A percentile compares a stretch with the other conserved stretches of the same genome.
These are phyloP conservation scores for Cymbidium sinense DNA, from an alignment of 106 monocot genomes.

Conservation along the genomic window DNA sequence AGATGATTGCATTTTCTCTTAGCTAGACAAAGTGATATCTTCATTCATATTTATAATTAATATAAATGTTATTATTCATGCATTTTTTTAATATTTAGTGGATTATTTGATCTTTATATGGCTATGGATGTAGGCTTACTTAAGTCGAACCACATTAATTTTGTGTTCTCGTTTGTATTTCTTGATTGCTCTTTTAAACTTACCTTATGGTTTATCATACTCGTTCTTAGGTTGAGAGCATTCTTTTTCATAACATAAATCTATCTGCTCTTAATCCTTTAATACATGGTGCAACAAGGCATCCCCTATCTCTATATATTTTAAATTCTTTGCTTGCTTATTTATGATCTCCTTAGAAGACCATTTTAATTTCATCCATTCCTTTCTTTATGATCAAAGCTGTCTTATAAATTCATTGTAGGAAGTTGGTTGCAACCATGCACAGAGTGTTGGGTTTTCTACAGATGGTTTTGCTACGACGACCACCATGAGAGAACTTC, in stretches of 20 bases:
- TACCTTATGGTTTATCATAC: too few species aligned
- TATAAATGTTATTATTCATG: too few species aligned
- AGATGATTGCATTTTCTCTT: too few species aligned
- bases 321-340: neutral
- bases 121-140: too few species aligned
- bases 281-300: neutral
- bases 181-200: too few species aligned
- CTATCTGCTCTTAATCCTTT: neutral
- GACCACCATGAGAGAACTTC: conserved; percentile 82
- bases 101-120: too few species aligned
- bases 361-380: neutral
- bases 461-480: conserved; percentile 99
- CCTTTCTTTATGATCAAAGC: neutral
- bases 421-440: conserved; percentile 99
- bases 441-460: conserved; percentile 96
- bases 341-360: neutral
- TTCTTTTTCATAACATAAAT: neutral
- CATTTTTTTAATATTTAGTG: too few species aligned
- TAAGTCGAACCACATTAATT: too few species aligned
- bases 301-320: neutral
- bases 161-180: too few species aligned
- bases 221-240: too few species aligned
- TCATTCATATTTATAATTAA: too few species aligned
- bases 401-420: conserved; percentile 18
- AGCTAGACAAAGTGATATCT: too few species aligned